Evolutionary conservation across 2,329 filamentous ascomycete genomes (phyloP).

Genomic region (Aspergillus ibericus): DNA sequence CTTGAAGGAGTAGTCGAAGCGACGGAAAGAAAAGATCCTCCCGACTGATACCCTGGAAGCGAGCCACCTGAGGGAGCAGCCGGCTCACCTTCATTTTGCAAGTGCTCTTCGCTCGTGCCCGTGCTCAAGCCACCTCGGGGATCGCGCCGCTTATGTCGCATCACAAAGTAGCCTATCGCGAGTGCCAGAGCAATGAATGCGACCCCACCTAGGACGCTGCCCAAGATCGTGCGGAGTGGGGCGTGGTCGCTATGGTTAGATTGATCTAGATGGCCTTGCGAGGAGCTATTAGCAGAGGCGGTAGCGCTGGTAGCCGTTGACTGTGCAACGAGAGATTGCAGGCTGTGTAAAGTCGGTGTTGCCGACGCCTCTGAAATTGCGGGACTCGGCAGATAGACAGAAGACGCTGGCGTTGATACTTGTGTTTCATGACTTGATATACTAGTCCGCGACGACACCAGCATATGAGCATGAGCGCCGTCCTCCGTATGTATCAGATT

Average conservation of each 20-base stretch:
- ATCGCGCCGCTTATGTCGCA: conserved; percentile 24
- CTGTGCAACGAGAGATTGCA: neutral
- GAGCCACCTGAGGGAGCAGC: conserved; percentile 20
- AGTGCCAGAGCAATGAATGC: conserved; percentile 25
- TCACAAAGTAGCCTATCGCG: conserved; percentile 24
- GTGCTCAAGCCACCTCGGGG: conserved; percentile 3
- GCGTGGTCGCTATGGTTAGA: conserved; percentile 2
- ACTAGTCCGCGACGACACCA: neutral
- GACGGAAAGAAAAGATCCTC: conserved; percentile 11
- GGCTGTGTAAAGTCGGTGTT: neutral
- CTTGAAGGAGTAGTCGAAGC: conserved; percentile 13
- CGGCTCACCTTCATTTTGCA: conserved; percentile 15
- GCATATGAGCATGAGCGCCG: neutral
- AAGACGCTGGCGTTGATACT: neutral
- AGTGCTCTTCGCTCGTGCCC: conserved; percentile 19
- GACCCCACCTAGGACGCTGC: conserved; percentile 29
- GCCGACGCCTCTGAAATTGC: neutral
- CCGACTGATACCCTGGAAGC: conserved; percentile 12
- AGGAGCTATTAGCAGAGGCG: conserved; percentile 5
- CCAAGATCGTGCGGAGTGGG: conserved; percentile 27
- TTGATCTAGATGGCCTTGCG: neutral
- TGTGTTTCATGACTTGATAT: neutral
- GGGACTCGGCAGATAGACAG: neutral
- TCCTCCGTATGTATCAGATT: neutral
- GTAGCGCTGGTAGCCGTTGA: conserved; percentile 1